Conservation (phyloP, 2,329 filamentous ascomycete species). For the Neonectria coccinea region DNA sequence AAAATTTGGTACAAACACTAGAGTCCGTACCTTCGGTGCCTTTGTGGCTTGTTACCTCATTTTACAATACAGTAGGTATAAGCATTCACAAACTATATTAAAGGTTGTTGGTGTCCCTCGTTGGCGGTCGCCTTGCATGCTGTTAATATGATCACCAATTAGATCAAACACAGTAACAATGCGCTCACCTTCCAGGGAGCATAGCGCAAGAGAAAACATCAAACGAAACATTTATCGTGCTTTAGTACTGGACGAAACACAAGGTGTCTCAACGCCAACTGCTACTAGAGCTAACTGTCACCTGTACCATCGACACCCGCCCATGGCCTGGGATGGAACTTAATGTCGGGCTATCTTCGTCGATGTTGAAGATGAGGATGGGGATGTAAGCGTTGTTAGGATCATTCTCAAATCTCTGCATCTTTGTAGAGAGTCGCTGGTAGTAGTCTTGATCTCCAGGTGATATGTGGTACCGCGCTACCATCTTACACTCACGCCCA, state of each 20-base stretch:
- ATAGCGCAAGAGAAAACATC: not conserved
- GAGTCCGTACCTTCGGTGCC: no score
- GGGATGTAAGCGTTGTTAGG: constrained; percentile 20
- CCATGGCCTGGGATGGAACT: constrained; percentile 17
- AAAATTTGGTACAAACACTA: not conserved
- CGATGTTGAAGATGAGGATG: constrained; percentile 21
- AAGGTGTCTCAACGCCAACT: no score
- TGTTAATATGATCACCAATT: not conserved
- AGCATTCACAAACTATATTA: not conserved
- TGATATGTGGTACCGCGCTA: constrained; percentile 22
- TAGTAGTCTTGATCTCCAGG: constrained; percentile 24
- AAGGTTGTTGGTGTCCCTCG: no score
- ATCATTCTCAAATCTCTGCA: constrained; percentile 19
- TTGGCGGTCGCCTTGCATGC: not conserved
- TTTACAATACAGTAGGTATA: no score
- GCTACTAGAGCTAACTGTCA: no score
- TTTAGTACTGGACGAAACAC: no score
- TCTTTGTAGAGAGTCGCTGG: constrained; percentile 5
- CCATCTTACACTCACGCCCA: constrained; percentile 10
- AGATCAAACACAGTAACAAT: not conserved
- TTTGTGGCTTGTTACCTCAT: not conserved
- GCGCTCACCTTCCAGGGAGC: no score
- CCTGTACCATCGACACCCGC: no score
- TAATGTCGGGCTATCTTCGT: constrained; percentile 13
- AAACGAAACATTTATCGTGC: not conserved